A percentile compares a stretch with the other conserved stretches of the same genome.
phyloP scores from a whole-genome alignment of 2,329 filamentous ascomycete species.

The Penicillium expansum region DNA sequence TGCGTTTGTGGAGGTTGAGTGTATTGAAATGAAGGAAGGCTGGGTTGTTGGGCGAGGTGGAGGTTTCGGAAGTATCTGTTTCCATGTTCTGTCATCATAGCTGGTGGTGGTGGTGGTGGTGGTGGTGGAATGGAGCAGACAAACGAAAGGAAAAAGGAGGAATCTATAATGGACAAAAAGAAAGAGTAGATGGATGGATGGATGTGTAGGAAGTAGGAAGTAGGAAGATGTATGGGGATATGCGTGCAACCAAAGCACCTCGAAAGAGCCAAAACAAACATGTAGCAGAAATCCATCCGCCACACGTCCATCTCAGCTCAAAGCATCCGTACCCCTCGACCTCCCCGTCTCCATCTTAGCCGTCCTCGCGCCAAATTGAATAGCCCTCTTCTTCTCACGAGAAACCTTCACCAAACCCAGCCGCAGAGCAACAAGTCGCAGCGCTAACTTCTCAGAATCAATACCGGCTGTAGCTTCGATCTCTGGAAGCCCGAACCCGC shows the following conservation, averaged over 20 bases:
- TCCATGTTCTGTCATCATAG: slow-evolving; percentile 41
- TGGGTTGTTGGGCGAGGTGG: neutral
- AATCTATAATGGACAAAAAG: neutral
- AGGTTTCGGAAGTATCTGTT: slow-evolving; percentile 46
- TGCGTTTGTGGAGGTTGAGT: neutral
- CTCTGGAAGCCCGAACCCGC: slow-evolving; percentile 67
- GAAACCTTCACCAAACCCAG: slow-evolving; percentile 71
- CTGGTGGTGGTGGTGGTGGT: slow-evolving; percentile 30
- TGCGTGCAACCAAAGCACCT: neutral
- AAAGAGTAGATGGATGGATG: neutral
- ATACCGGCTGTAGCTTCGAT: slow-evolving; percentile 19
- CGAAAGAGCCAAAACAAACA: neutral
- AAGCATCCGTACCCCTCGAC: slow-evolving; percentile 65
- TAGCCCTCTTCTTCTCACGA: slow-evolving; percentile 88
- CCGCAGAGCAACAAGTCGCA: slow-evolving; percentile 72
- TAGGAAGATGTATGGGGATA: neutral
- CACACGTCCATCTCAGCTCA: slow-evolving; percentile 26
- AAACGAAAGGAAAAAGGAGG: neutral
- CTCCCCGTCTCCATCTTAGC: slow-evolving; percentile 72
- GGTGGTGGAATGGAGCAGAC: slow-evolving; percentile 4
- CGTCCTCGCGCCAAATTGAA: slow-evolving; percentile 78
- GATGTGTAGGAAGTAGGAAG: neutral
- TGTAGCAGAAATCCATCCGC: neutral
- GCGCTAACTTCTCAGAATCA: slow-evolving; percentile 73
- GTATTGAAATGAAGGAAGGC: neutral